A percentile compares a stretch with the other conserved stretches of the same genome.
Evolutionary conservation across 1,284 basidiomycete species (phyloP).

Genomic region (Singerocomus inundabilis): DNA sequence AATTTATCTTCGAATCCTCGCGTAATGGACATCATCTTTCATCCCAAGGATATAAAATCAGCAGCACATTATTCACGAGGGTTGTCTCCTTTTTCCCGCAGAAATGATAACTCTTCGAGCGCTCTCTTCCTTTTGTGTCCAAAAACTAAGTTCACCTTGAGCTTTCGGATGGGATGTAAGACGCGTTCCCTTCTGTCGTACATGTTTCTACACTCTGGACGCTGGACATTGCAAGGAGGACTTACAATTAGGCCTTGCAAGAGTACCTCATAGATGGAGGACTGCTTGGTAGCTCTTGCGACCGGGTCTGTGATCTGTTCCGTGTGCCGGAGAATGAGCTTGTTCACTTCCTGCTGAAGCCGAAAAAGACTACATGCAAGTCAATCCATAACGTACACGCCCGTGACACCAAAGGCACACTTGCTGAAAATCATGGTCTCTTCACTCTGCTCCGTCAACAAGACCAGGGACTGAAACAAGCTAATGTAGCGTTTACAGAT

Average conservation of each 20-base stretch:
- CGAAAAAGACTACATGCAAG: conserved; percentile 64
- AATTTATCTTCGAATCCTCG: conserved; percentile 23
- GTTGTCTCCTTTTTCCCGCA: conserved; percentile 33
- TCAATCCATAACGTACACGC: not conserved
- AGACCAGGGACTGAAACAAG: conserved; percentile 78
- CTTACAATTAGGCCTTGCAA: conserved; percentile 77
- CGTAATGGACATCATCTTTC: conserved; percentile 17
- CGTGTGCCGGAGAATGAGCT: conserved; percentile 73
- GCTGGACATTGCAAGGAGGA: conserved; percentile 9
- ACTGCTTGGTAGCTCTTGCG: conserved; percentile 67
- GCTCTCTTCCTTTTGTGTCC: conserved; percentile 58
- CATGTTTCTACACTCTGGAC: conserved; percentile 3
- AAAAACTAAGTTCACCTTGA: conserved; percentile 57
- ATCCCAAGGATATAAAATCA: conserved; percentile 11
- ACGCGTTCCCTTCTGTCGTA: conserved; percentile 46
- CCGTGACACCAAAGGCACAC: conserved; percentile 43
- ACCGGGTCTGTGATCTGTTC: conserved; percentile 62
- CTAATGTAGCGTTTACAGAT: conserved; percentile 68
- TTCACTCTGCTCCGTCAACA: conserved; percentile 77
- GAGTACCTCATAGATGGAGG: conserved; percentile 72
- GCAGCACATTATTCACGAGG: conserved; percentile 18
- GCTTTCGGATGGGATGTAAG: conserved; percentile 55
- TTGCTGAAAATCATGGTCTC: conserved; percentile 95
- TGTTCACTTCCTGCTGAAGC: conserved; percentile 81
- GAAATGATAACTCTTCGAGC: conserved; percentile 54